Percentiles rank a stretch among this genome's conserved stretches.
Evolutionary conservation across 1,284 basidiomycete species (phyloP).

Genomic region (Cutaneotrichosporon cyanovorans): DNA sequence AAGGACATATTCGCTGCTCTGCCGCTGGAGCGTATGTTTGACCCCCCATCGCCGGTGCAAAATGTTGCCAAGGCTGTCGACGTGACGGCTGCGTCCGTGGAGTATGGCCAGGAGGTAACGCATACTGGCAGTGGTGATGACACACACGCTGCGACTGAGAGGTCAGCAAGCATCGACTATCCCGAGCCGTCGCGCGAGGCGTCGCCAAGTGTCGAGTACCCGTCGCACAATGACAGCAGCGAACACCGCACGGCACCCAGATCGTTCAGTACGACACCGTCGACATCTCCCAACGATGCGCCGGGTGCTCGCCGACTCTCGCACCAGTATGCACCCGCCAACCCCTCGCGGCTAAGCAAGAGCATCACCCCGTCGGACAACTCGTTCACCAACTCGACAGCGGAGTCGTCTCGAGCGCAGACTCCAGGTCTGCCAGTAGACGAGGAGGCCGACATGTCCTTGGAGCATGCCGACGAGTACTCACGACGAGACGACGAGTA

Average conservation of each 20-base stretch:
- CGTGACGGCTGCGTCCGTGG: background rate
- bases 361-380: slow-evolving; percentile 38
- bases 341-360: slow-evolving; percentile 42
- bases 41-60: slow-evolving; percentile 63
- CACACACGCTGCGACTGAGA: too few species aligned
- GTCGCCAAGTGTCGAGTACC: background rate
- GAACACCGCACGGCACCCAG: background rate
- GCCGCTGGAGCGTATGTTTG: slow-evolving; percentile 79
- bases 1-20: slow-evolving; percentile 80
- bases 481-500: background rate
- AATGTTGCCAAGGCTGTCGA: background rate
- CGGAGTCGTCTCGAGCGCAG: slow-evolving; percentile 1
- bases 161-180: background rate
- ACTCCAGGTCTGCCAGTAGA: slow-evolving; percentile 7
- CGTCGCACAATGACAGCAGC: too few species aligned
- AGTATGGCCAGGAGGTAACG: background rate
- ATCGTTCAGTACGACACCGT: background rate
- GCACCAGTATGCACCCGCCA: slow-evolving; percentile 40
- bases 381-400: slow-evolving; percentile 19
- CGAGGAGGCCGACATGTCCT: slow-evolving; percentile 3
- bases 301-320: slow-evolving; percentile 20
- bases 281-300: slow-evolving; percentile 1
- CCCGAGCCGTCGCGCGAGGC: background rate
- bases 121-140: too few species aligned
- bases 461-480: slow-evolving; percentile 6